A percentile compares a stretch with the other conserved stretches of the same genome.
These are phyloP conservation scores for Leccinum huronense DNA, from an alignment of 1,284 basidiomycete species.

Conservation along the genomic window DNA sequence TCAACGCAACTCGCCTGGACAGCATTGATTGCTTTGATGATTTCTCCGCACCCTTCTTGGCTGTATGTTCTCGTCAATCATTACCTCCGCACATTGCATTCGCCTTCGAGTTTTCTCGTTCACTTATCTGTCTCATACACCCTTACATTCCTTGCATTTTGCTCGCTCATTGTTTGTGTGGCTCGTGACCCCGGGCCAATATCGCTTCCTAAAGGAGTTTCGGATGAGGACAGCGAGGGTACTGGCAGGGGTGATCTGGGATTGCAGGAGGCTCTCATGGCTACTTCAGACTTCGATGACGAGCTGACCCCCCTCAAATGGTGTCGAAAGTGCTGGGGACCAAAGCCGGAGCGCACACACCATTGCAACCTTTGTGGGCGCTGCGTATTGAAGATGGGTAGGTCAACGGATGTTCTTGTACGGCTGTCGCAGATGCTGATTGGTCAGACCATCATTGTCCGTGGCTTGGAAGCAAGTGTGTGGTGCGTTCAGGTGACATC, in stretches of 20 bases:
- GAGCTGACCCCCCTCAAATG: constrained; percentile 58
- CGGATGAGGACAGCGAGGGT: constrained; percentile 29
- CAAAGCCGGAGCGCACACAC: constrained; percentile 82
- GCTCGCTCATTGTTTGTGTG: constrained; percentile 69
- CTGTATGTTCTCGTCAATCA: constrained; percentile 64
- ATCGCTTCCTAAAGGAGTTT: constrained; percentile 34
- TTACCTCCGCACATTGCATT: constrained; percentile 54
- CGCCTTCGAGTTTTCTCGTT: constrained; percentile 44
- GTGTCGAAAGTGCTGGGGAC: constrained; percentile 75
- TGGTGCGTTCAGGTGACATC: constrained; percentile 49
- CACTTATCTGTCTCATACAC: constrained; percentile 60
- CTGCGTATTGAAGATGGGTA: constrained; percentile 86
- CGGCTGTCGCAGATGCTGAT: constrained; percentile 16
- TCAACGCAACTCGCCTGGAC: constrained; percentile 13
- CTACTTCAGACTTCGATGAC: constrained; percentile 45
- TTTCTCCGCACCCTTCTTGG: constrained; percentile 71
- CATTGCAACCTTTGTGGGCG: constrained; percentile 77
- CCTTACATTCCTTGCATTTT: constrained; percentile 64
- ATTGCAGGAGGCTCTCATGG: constrained; percentile 60
- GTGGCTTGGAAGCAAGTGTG: constrained; percentile 79
- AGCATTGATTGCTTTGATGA: constrained; percentile 60
- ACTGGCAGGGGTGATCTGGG: constrained; percentile 48
- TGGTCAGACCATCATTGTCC: constrained; percentile 82
- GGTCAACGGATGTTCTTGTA: constrained; percentile 24
- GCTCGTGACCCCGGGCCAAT: constrained; percentile 72